Conservation (phyloP, 192 early-diverging fungal species). For the Podila horticola region DNA sequence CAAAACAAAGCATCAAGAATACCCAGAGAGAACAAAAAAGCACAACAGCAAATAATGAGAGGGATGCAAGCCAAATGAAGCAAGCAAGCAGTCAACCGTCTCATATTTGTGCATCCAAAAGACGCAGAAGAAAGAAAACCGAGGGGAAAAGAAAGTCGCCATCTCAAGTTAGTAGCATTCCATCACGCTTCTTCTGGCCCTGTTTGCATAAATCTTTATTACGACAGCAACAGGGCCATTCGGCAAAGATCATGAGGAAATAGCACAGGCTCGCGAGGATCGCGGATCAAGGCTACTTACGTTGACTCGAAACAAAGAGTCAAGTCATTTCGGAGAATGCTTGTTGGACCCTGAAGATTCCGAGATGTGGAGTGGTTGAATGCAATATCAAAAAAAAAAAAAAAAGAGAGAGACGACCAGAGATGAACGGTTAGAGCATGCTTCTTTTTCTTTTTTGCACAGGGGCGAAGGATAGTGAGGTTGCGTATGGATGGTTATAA, state of each 20-base stretch:
- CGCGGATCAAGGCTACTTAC: neutral
- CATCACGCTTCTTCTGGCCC: neutral
- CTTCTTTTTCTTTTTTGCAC: too few species aligned
- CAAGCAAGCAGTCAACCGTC: too few species aligned
- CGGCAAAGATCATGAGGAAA: neutral
- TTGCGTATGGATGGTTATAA: neutral
- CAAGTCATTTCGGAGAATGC: neutral
- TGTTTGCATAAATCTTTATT: neutral
- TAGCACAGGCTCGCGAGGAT: neutral
- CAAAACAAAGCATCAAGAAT: too few species aligned
- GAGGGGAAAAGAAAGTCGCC: too few species aligned
- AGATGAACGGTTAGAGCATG: neutral
- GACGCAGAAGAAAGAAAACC: too few species aligned
- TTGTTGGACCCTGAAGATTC: constrained; percentile 16
- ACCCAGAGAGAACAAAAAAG: too few species aligned
- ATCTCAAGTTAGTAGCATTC: too few species aligned
- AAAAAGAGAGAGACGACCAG: neutral
- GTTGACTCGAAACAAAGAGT: constrained; percentile 21
- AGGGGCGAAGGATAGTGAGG: neutral
- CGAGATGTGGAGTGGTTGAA: too few species aligned
- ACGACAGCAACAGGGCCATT: neutral
- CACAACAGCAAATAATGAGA: too few species aligned
- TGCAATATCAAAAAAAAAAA: neutral
- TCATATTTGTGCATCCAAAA: too few species aligned
- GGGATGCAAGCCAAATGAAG: too few species aligned